Evolutionary conservation across 306 rosid species (phyloP).

Genomic region (Begonia peltatifolia): DNA sequence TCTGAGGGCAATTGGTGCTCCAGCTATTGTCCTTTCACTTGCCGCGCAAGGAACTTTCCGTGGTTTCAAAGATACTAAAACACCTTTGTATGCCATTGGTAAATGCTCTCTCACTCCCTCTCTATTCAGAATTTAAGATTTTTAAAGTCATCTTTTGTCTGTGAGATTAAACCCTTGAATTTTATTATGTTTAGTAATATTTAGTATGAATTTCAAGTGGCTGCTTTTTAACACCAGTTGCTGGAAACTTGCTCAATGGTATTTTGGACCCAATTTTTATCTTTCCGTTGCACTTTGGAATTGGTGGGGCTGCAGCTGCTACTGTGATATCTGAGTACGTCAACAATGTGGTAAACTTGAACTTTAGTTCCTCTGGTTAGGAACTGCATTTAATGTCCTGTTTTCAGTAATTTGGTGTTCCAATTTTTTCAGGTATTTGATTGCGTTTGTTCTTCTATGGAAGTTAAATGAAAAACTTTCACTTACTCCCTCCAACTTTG

Average conservation of each 20-base stretch:
- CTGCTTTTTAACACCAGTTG: conserved; percentile 36
- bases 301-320: conserved; percentile 78
- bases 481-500: conserved; percentile 43
- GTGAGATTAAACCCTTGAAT: too few species aligned
- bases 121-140: neutral
- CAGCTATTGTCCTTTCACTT: conserved; percentile 71
- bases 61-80: conserved; percentile 83
- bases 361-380: conserved; percentile 14
- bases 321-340: conserved; percentile 93
- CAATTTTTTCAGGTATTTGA: conserved; percentile 46
- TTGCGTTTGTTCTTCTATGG: conserved; percentile 72
- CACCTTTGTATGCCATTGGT: conserved; percentile 84
- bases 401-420: neutral
- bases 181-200: too few species aligned
- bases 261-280: conserved; percentile 61
- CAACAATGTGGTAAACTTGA: conserved; percentile 67
- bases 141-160: too few species aligned
- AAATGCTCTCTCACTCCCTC: conserved; percentile 14
- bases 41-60: conserved; percentile 98
- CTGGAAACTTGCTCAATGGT: conserved; percentile 65
- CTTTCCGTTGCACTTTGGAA: conserved; percentile 49
- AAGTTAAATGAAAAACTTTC: conserved; percentile 50
- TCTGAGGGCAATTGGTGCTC: conserved; percentile 86
- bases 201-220: conserved; percentile 7
- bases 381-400: conserved; percentile 8